Evolutionary conservation across 1,284 basidiomycete genomes (phyloP), one percentile per base, ranked within the genome.

Genomic region (Cystobasidium pallidum): DNA sequence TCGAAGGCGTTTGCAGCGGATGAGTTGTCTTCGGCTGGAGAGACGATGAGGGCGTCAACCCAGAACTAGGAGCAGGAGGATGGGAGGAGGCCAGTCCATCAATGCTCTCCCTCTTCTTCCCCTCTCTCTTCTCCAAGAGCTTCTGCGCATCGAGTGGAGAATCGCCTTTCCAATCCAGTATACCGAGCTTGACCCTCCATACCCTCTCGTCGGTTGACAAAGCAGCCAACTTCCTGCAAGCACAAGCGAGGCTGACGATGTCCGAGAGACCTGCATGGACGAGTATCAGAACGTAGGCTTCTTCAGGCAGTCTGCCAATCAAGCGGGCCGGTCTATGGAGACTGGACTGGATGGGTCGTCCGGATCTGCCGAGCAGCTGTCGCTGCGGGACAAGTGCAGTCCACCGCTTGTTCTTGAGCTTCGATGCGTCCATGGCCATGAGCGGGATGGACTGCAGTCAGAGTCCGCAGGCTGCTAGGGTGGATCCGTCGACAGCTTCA

Each of bases 251-350:
- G 1, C 86, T 84, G 0, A 90, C 87, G 21, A 94, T 81, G 79
- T 93, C 91, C 28, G 90, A 87, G 19, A 95, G 82, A 3, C 92
- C 87, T 24, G 92, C 83, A 79, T 87, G 85, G 4, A 84, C 82
- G 73, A 94, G 84, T 70, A 95, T 84, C 63, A 88, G 83, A 30
- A 90, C 82, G 79, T 94, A 88, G 3, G 94, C 82, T 76, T 89
- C 87, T 51, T 86, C 84, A 11, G 93, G 91, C 32, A 94, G 86
- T 34, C 86, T 86, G 10, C 93, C 93, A 66, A 94, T 85, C n/a
- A 67, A 26, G 19, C 26, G 65, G 32, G 19, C 34, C 19, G 26
- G 47, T 32, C 26, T 36, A 8, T 30, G 26, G 4, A 28, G 17
- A 4, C 39, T 43, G 7, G 41, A 61, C 1, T 28, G 30, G 2